phyloP scores from a whole-genome alignment of 148 eudicot species.

The Rhododendron henanense region DNA sequence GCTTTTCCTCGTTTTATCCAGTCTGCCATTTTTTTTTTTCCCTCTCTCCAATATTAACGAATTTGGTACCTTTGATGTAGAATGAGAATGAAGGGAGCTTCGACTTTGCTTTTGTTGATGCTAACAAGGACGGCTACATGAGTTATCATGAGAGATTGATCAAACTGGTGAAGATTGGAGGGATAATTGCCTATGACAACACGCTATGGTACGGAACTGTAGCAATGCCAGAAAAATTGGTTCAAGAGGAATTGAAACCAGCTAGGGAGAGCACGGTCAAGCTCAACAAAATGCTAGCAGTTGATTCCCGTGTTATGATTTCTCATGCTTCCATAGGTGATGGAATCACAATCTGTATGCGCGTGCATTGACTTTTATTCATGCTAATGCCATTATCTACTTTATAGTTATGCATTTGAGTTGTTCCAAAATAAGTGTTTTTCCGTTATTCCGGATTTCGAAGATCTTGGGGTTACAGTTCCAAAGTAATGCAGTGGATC shows the following conservation, averaged over 20 bases:
- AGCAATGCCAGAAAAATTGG: constrained; percentile 31
- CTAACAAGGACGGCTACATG: constrained; percentile 46
- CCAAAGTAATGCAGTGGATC: neutral
- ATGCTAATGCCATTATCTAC: neutral
- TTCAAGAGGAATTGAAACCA: constrained; percentile 12
- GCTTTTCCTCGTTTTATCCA: neutral
- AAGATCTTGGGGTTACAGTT: neutral
- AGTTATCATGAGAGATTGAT: constrained; percentile 55
- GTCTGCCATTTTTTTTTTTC: neutral
- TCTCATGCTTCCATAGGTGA: constrained; percentile 48
- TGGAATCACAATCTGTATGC: constrained; percentile 53
- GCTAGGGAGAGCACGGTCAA: constrained; percentile 11
- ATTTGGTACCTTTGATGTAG: constrained; percentile 8
- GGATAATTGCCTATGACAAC: constrained; percentile 53
- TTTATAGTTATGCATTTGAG: no score
- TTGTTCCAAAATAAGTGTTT: no score
- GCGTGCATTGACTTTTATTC: constrained; percentile 17
- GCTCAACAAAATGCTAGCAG: constrained; percentile 42
- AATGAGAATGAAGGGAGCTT: constrained; percentile 45
- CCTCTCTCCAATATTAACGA: neutral
- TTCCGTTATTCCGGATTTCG: no score
- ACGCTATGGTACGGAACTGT: constrained; percentile 50
- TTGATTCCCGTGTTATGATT: constrained; percentile 45
- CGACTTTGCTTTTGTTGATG: constrained; percentile 69
- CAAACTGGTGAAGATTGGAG: constrained; percentile 54